Percentiles rank a stretch among this genome's conserved stretches.
These are phyloP conservation scores for Venturia aucupariae DNA, from an alignment of 2,329 filamentous ascomycete species.

Conservation along the genomic window DNA sequence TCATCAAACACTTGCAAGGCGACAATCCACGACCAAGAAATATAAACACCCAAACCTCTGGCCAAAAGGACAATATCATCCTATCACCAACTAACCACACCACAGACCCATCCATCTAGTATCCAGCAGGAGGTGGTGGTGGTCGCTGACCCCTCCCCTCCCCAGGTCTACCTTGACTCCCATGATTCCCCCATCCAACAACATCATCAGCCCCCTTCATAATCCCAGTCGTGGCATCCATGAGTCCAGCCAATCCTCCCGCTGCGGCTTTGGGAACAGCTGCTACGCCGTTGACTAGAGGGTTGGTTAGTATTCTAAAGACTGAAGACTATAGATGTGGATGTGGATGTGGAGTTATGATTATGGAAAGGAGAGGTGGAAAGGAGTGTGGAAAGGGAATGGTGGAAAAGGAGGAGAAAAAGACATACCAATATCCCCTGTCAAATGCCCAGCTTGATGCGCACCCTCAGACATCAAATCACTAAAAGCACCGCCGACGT, in stretches of 20 bases:
- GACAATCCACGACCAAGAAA: too few species aligned
- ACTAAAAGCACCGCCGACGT: background rate
- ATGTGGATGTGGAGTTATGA: too few species aligned
- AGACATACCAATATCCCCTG: background rate
- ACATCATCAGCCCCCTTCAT: background rate
- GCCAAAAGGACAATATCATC: too few species aligned
- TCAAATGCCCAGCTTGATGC: background rate
- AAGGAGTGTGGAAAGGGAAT: too few species aligned
- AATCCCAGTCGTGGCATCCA: background rate
- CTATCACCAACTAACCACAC: background rate
- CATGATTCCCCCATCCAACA: background rate
- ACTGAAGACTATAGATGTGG: too few species aligned
- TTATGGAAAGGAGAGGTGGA: too few species aligned
- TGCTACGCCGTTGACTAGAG: background rate
- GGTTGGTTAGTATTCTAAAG: background rate
- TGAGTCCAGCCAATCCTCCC: background rate
- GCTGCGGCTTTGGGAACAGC: background rate
- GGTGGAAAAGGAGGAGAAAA: background rate
- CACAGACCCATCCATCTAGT: background rate
- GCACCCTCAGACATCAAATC: background rate
- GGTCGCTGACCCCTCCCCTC: background rate
- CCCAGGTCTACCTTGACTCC: background rate
- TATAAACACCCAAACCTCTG: background rate
- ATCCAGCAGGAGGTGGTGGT: background rate
- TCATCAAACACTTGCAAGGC: too few species aligned